Base-by-base conservation (phyloP, 164 flowering plant species). In the Nymphaea thermarum region DNA sequence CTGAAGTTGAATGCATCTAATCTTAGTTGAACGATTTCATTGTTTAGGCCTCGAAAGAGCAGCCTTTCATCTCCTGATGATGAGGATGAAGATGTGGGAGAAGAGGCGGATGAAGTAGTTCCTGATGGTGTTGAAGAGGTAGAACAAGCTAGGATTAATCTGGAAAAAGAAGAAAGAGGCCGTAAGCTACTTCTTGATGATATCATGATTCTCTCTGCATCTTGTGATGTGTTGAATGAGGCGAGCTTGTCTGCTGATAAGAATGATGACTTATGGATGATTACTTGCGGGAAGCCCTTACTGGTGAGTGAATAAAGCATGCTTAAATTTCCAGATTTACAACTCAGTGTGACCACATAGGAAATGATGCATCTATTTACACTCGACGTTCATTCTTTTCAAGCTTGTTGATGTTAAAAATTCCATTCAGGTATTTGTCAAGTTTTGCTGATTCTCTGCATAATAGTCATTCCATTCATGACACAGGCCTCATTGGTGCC, bases 41-140 rank as follows among this genome's bases (percentile, higher is more conserved):
- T 67, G 18, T 69, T 67, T 82, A 95, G 99, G 89, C 97, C 98
- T 66, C 83, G 94, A 44, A 90, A 83, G 78, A 90, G 93, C 79
- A 90, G 96, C 68, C 85, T 94, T 15, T 82, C 90, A 45, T 85
- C 74, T 76, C 83, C 87, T 73, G 78, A 83, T 64, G 96, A 89
- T 74, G 96, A 95, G 72, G 99, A 90, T 80, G 99, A 89, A 67
- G 98, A 89, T 80, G 82, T 87, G 66, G 94, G 84, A 82, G 97
- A 95, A 76, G 99, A 92, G 80, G 98, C 98, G 57, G 98, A 95
- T 80, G 99, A 90, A 80, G 91, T 95, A 67, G 99, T 95, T 70
- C 99, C 99, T 71, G 96, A 90, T 75, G 99, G 99, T 61, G 96
- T 92, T 74, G 98, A 90, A 82, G 98, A 95, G 80, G 98, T 95